Evolutionary conservation across 768 basidiomycete genomes (phyloP), one percentile per base, ranked within the genome.

Genomic region (Psilocybe azurescens): DNA sequence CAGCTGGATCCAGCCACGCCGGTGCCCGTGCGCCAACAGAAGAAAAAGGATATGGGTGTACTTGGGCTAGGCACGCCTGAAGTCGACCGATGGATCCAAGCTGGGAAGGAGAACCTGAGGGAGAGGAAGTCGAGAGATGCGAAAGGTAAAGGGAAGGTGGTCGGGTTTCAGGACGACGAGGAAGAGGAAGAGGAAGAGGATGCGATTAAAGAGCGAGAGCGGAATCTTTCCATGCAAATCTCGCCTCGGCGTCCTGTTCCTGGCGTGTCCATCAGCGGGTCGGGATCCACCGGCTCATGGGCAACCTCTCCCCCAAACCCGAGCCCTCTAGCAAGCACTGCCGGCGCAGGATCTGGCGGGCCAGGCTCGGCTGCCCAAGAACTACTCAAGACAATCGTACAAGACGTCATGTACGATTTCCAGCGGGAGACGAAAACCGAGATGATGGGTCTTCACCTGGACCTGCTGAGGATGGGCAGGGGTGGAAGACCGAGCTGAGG

Each of bases 401-500:
- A 83, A 49, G 90, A 92, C 58, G 88, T 86, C 60, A 86, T 93
- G 86, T 84, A 81, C 64, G 91, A 93, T 64, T 89, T 85, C 68
- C 88, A 87, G 70, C 79, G 81, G 64, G 89, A 92, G 71, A 87
- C 85, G 24, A 82, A 83, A 67, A 79, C 83, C n/a, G 88, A 91
- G 78, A 85, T 92, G 82, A 82, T 84, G 71, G 89, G 89, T 2
- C 75, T 93, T 59, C 91, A 93, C 73, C 68, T 93, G 62, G 91
- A 93, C 69, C 69, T 92, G 59, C 77, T 93, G 38, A 79, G 84
- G 59, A 87, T 91, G 87, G 89, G 90, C 1, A 75, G 88, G 36
- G 82, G 28, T 90, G 88, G 89, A 85, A 85, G 73, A 79, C 73
- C 53, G 90, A 91, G 72, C 75, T 92, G 70, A 78, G 86, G 56